Conservation (phyloP, 371 early-diverging fungal species). For the Mucor racemosus region DNA sequence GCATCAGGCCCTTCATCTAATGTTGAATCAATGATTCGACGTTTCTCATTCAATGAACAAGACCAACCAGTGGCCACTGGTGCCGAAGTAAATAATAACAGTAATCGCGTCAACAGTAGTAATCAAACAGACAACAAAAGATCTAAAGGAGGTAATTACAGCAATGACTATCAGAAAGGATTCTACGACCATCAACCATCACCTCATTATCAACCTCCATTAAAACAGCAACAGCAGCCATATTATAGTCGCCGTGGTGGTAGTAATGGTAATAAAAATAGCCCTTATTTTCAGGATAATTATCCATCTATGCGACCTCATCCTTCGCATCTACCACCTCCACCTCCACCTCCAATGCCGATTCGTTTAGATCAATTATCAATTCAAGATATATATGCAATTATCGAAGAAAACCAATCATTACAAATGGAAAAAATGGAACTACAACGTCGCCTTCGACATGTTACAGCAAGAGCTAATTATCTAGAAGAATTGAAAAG, state of each 20-base stretch:
- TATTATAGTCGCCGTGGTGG: not conserved
- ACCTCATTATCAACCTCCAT: not conserved
- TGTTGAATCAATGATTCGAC: slow-evolving; percentile 7
- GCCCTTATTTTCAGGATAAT: not conserved
- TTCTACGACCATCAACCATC: not conserved
- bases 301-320: not conserved
- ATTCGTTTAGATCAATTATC: slow-evolving; percentile 19
- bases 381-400: slow-evolving; percentile 13
- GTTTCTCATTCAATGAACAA: slow-evolving; percentile 6
- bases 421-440: slow-evolving; percentile 18
- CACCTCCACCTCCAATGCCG: not conserved
- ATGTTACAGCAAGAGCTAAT: slow-evolving; percentile 18
- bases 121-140: not conserved
- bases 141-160: not conserved
- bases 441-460: slow-evolving; percentile 21
- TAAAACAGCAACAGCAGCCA: not conserved
- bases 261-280: not conserved
- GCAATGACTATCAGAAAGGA: not conserved
- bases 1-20: not conserved
- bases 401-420: slow-evolving; percentile 21
- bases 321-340: too few species aligned
- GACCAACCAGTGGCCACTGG: too few species aligned
- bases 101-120: not conserved
- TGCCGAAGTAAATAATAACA: not conserved
- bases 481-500: slow-evolving; percentile 24